Conservation (phyloP, 2,329 filamentous ascomycete genomes). For the Triangularia setosa region DNA sequence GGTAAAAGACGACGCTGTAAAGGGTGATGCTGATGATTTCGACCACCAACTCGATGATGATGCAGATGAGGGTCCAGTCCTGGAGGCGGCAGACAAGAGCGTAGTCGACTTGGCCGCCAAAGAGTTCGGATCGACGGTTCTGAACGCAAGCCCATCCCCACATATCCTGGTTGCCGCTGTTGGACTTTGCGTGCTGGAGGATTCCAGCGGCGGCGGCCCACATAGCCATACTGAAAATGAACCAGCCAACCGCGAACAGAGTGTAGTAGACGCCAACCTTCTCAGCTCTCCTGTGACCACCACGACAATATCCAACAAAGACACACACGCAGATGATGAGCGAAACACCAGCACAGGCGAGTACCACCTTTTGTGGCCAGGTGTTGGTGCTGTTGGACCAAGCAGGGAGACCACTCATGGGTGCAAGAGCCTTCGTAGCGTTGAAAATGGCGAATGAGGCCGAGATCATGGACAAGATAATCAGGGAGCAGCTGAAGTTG, state of each 20-base stretch:
- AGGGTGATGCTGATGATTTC: slow-evolving; percentile 88
- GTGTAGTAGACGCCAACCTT: slow-evolving; percentile 96
- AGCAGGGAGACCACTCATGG: slow-evolving; percentile 74
- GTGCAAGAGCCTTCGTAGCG: slow-evolving; percentile 69
- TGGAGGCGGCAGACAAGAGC: slow-evolving; percentile 85
- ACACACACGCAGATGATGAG: slow-evolving; percentile 74
- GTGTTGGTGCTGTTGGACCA: slow-evolving; percentile 77
- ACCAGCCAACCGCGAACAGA: slow-evolving; percentile 87
- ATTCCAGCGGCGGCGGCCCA: slow-evolving; percentile 85
- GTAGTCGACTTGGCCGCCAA: slow-evolving; percentile 79
- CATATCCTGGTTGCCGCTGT: slow-evolving; percentile 76
- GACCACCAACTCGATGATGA: slow-evolving; percentile 92
- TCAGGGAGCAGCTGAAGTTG: slow-evolving; percentile 95
- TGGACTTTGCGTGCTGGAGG: slow-evolving; percentile 73
- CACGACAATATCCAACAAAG: slow-evolving; percentile 81
- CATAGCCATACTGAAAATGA: slow-evolving; percentile 87
- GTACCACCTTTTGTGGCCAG: slow-evolving; percentile 86
- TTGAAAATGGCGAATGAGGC: slow-evolving; percentile 92
- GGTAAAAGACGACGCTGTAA: slow-evolving; percentile 94
- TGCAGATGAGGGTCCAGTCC: slow-evolving; percentile 93
- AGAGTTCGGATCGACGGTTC: slow-evolving; percentile 75
- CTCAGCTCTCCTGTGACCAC: slow-evolving; percentile 83
- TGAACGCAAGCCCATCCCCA: slow-evolving; percentile 98
- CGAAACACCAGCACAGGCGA: slow-evolving; percentile 75
- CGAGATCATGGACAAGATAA: slow-evolving; percentile 85